Base-by-base conservation (phyloP, 345 rosid genomes). In the Salix caprea region DNA sequence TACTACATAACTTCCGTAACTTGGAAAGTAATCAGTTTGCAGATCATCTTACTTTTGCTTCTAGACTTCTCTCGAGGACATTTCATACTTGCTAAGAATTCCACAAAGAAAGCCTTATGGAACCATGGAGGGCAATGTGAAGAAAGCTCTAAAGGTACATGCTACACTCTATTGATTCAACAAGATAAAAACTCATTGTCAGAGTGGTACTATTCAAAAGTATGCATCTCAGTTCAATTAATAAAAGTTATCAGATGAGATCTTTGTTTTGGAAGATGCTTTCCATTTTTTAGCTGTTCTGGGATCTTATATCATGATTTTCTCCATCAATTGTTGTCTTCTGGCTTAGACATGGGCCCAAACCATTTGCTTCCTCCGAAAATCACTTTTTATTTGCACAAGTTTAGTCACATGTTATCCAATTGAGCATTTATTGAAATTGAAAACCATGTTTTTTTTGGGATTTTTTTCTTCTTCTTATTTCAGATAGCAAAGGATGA, bases 71-170 rank as follows among this genome's bases (percentile, higher is more conserved):
- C 81, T 94, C 85, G 98, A 94, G 82, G 98, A 94, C 74, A 86
- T 93, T 70, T 95, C 97, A 9, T 93, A 90, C 79, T 87, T 95
- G 88, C 85, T 93, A 16, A 91, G 97, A 78, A 95, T 95, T 83
- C 97, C 99, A 10, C 99, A 95, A 73, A 89, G 99, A 78, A 95
- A 95, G 83, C 97, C 99, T 77, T 95, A 90, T 26, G 94, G 97
- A 86, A 91, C 97, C 39, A 95, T 91, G 99, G 97, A 91, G 88
- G 88, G 91, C 70, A 93, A 93, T 82, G 99, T 91, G 54, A 93
- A 93, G 86, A 95, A 93, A 86, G 97, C 99, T 40, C 85, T 93
- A 2, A 90, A 91, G 94, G 97, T 88, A 76, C 62, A 37, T 24
- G 3, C 23, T 46, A 11, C 28, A 56, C n/a, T 65, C 18, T 36